Evolutionary conservation across 176 grass and related monocot genomes (phyloP), one percentile per base, ranked within the genome.

Genomic region (Aegilops bicornis): DNA sequence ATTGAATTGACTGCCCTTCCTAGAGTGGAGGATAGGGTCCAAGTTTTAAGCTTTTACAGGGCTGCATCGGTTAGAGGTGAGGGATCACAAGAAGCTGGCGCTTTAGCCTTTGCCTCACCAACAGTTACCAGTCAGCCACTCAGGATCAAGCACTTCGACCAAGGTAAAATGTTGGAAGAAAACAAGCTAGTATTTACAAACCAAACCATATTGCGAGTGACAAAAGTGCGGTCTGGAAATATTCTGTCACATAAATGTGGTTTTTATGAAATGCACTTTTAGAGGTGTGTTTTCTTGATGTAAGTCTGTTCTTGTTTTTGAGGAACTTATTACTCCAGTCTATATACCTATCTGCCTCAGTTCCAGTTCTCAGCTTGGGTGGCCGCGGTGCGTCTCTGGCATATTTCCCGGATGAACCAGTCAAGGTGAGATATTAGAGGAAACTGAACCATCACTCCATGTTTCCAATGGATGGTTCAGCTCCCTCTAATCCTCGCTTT

Each of bases 351-450:
- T 48, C 23, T 29, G 42, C 72, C 72, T 8, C 25, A 78, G 84
- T 90, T 85, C 68, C 77, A 66, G 78, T 85, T 58, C 82, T 88
- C 83, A 82, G 33, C 7, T 90, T 88, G 71, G 69, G 67, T 61
- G 64, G 29, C 62, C 33, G 61, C 48, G 83, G 2, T 7, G 16
- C 20, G 15, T 52, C 43, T 61, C 2, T 76, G 16, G 19, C 25
- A 79, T 62, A 4, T 61, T 63, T 32, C 6, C 5, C 10, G 2
- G 40, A 85, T 36, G 87, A 4, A 50, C 62, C 23, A 36, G 64
- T 40, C 27, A 89, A 91, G 36, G 64, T 79, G 78, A 91, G 85
- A 86, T 90, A 90, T 91, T 88, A 86, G 87, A 91, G 73, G 89
- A 93, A 93, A 93, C 79, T 86, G 75, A 91, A 90, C 79, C 83